Base-by-base conservation (phyloP, 192 early-diverging fungal species). In the Coemansia brasiliensis region DNA sequence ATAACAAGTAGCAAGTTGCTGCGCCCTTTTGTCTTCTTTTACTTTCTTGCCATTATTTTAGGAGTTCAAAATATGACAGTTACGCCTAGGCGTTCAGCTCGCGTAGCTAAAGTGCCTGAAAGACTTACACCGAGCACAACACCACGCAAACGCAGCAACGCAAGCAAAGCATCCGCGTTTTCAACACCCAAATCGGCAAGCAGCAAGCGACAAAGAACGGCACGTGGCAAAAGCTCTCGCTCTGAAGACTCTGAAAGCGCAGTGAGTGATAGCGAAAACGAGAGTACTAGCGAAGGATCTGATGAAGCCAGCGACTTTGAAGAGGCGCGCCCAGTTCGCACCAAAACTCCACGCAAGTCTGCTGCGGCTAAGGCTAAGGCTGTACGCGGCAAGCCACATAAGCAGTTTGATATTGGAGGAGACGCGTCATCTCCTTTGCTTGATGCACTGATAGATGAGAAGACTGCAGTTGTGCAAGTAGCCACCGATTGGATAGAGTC, bases 401-500 rank as follows among this genome's bases (percentile, higher is more conserved):
- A 42, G 56, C 24, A 56, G 46, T 51, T 11, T 8, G 27, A 27
- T 15, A 1, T 17, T 8, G 37, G 21, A 9, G 29, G 27, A 17
- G 20, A 12, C 18, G 55, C 20, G 52, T 8, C 39, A 12, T 73
- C 58, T 22, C 44, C 37, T 55, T 55, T 79, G 44, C 52, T 82
- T 38, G 75, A 67, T 5, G 65, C 81, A 20, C 61, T 87, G 6
- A 54, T 85, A 16, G 74, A 75, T 40, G 72, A 77, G 2, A 70
- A 83, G 16, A 62, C 63, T 1, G 74, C 88, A 17, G 49, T 94
- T 18, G 85, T 87, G 11, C 77, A 80, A 24, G 61, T 87, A 1
- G 86, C 85, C 3, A 57, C 68, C 9, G 90, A 90, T 51, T 94
- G 93, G 93, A 76, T 91, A 17, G 78, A 75, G 6, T 52, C 75